Conservation (phyloP, 1,284 basidiomycete species). For the Leccinum subrobustum region DNA sequence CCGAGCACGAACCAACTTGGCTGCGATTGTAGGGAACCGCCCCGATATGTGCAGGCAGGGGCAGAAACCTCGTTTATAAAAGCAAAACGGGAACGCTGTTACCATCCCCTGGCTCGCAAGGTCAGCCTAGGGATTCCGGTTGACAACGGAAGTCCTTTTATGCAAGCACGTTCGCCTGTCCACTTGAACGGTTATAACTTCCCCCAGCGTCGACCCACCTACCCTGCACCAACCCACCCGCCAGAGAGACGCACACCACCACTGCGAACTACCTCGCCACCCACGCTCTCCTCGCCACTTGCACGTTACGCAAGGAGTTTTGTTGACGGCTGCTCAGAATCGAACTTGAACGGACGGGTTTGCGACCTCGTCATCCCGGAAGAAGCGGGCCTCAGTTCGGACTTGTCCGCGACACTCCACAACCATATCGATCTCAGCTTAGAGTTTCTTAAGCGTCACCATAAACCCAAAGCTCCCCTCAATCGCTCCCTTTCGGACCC, state of each 20-base stretch:
- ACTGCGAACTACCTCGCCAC: conserved; percentile 4
- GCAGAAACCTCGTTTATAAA: conserved; percentile 33
- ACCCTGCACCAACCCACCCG: conserved; percentile 4
- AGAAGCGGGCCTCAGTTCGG: conserved; percentile 28
- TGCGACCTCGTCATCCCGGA: conserved; percentile 36
- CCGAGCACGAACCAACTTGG: conserved; percentile 16
- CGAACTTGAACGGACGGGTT: conserved; percentile 15
- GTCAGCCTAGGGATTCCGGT: conserved; percentile 10
- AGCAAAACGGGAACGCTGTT: conserved; percentile 22
- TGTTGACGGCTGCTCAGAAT: conserved; percentile 4
- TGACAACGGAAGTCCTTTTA: conserved; percentile 15
- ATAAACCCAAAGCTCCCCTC: conserved; percentile 48
- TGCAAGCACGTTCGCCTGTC: conserved; percentile 35
- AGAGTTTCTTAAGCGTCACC: conserved; percentile 53
- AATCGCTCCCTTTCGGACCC: conserved; percentile 50
- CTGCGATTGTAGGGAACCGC: conserved; percentile 7
- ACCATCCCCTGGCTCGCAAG: conserved; percentile 13
- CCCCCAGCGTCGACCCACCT: conserved; percentile 14
- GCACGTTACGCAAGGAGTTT: conserved; percentile 11
- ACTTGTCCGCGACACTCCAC: conserved; percentile 34
- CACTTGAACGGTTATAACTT: conserved; percentile 20
- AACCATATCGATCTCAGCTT: conserved; percentile 35
- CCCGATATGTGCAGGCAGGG: conserved; percentile 33
- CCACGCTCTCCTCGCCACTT: conserved; percentile 23
- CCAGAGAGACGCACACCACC: conserved; percentile 2